phyloP scores from a whole-genome alignment of 352 stramenopile species.

The Pythium graminicola region DNA sequence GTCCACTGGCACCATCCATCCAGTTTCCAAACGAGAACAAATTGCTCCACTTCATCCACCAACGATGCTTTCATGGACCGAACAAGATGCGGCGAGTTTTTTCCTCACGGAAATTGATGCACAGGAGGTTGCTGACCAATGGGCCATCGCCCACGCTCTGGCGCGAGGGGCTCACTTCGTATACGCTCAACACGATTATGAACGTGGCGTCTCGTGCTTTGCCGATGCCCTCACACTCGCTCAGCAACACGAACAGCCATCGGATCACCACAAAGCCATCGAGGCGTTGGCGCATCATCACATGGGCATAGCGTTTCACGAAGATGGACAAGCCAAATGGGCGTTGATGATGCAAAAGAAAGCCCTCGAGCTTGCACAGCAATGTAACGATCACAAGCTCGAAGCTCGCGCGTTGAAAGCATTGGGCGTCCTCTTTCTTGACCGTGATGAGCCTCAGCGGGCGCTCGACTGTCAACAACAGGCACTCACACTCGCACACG shows the following conservation, averaged over 20 bases:
- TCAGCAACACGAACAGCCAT: constrained; percentile 12
- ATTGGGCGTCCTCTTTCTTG: constrained; percentile 53
- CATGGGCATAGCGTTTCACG: constrained; percentile 56
- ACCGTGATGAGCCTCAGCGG: constrained; percentile 31
- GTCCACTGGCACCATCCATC: not conserved
- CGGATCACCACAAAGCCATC: constrained; percentile 11
- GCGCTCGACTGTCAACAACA: constrained; percentile 60
- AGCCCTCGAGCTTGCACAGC: constrained; percentile 39
- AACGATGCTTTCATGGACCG: constrained; percentile 24
- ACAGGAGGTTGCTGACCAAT: constrained; percentile 25
- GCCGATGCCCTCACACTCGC: constrained; percentile 31
- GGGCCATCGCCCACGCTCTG: constrained; percentile 33
- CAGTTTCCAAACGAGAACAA: not conserved
- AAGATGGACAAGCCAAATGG: constrained; percentile 37
- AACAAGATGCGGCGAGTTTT: constrained; percentile 47
- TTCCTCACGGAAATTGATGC: constrained; percentile 74
- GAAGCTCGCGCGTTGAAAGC: constrained; percentile 56
- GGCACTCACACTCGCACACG: constrained; percentile 42
- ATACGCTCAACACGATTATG: constrained; percentile 37
- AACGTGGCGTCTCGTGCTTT: constrained; percentile 31
- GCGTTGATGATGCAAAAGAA: constrained; percentile 44
- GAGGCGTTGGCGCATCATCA: constrained; percentile 56
- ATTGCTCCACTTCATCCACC: not conserved
- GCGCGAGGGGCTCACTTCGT: constrained; percentile 43
- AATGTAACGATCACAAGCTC: constrained; percentile 30